Base-by-base conservation (phyloP, 148 eudicot species). In the Vaccinium macrocarpon region DNA sequence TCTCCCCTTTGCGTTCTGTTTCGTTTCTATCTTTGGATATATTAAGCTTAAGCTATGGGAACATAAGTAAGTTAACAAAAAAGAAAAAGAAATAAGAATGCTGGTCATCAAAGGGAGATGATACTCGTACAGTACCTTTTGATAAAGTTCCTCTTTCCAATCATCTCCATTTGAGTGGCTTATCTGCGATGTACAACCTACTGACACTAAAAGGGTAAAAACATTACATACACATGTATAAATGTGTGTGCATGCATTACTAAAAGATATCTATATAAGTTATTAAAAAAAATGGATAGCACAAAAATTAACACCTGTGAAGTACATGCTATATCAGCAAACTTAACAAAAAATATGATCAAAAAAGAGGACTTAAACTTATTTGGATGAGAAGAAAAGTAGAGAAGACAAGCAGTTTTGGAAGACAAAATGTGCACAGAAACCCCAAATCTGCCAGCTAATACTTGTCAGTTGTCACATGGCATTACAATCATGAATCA, bases 131-230 rank as follows among this genome's bases (percentile, higher is more conserved):
- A 16, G 57, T 80, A 80, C 82, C 82, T 59, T 80, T 35, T 10
- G 51, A 35, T 55, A 57, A 46, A 80, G 55, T 75, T 74, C 56
- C 71, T 83, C 85, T 48, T 57, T 83, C 80, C 80, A 83, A 57
- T 75, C 80, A 83, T 83, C 85, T 55, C 25, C 80, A 38, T n/a
- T 25, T 0, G 25, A 25, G 25, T 56, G 11, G 16, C 70, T 83
- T 83, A 18, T 48, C 64, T 57, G 80, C 23, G 57, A 75, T 56
- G 35, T 46, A 42, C 80, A 18, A 38, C 59, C 85, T 55, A 49
- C 14, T 46, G 62, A 49, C 80, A 52, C 80, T 78, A 51, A 25
- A 52, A 29, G 1, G 12, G 76, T 38, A 38, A 38, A 72, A 72
- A 42, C 7, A 49, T 23, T n/a, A 76, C n/a, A 78, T 2, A 14